Evolutionary conservation across 768 basidiomycete species (phyloP).

Genomic region (Tricholoma flavovirens): DNA sequence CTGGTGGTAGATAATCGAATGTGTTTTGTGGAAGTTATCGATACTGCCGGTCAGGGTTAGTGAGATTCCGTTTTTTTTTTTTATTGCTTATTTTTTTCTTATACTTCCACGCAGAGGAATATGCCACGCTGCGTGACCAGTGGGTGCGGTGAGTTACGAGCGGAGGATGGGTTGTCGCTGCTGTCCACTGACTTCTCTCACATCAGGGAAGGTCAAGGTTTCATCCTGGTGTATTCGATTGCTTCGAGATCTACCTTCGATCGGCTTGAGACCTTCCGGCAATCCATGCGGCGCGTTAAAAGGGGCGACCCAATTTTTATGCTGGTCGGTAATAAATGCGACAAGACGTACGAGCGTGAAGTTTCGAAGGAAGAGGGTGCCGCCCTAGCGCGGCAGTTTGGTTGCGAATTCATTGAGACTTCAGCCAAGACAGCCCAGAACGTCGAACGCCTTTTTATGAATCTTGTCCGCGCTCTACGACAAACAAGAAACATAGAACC

Average conservation of each 20-base stretch:
- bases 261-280: constrained; percentile 83
- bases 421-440: constrained; percentile 94
- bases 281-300: constrained; percentile 87
- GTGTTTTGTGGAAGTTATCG: constrained; percentile 95
- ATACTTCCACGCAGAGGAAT: constrained; percentile 66
- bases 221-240: constrained; percentile 95
- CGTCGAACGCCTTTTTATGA: constrained; percentile 86
- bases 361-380: constrained; percentile 88
- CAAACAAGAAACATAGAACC: constrained; percentile 56
- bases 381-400: constrained; percentile 73
- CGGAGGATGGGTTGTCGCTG: constrained; percentile 7
- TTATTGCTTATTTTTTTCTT: constrained; percentile 14
- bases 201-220: constrained; percentile 91
- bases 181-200: constrained; percentile 4
- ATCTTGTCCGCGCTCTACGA: constrained; percentile 79
- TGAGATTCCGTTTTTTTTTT: constrained; percentile 11
- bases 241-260: constrained; percentile 91
- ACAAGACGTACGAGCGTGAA: constrained; percentile 87
- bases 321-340: constrained; percentile 95
- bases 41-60: constrained; percentile 95
- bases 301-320: constrained; percentile 82
- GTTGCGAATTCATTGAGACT: constrained; percentile 94
- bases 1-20: constrained; percentile 91
- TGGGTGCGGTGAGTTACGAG: constrained; percentile 81
- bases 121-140: constrained; percentile 92